Base-by-base conservation (phyloP, 345 rosid genomes). In the Gossypium sturtianum region DNA sequence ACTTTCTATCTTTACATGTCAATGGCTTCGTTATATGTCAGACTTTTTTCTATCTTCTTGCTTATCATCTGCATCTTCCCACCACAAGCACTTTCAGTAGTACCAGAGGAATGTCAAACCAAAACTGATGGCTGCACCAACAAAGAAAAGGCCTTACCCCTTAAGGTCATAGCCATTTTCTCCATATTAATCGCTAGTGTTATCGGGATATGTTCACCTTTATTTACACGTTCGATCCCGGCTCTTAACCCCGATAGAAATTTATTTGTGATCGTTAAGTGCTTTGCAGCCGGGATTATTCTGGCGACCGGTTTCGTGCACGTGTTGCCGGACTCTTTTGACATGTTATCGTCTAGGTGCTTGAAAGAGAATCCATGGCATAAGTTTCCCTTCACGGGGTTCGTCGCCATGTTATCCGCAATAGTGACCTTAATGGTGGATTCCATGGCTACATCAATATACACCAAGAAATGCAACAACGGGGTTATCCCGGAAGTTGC, bases 271-370 rank as follows among this genome's bases (percentile, higher is more conserved):
- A 57, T 89, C 4, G 80, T 93, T 8, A 91, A 89, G 65, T 79
- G 88, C 43, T 91, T 93, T 15, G 97, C 97, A 0, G 80, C 95
- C 0, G 98, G 98, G 0, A 87, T 93, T 27, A 93, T 93, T 22
- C 87, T 93, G 0, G 95, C 89, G 1, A 93, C 98, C 2, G 98
- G 93, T 13, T 93, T 87, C 82, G 86, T 89, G 93, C 97, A 93
- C 52, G 98, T 91, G 17, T 64, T 91, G 72, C 98, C 97, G 2
- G 97, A 93, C 80, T 93, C 97, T 41, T 93, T 89, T 45, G 89
- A 86, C 74, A 84, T 85, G 88, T 79, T 93, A 70, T 76, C 83
- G 3, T 93, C 97, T 0, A 16, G 45, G 9, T 91, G 98, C 78
- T 82, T 93, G 78, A 12, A 75, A 0, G 92, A 88, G 6, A 84